Conservation (phyloP, 164 flowering plant genomes). For the Stephania yunnanensis region DNA sequence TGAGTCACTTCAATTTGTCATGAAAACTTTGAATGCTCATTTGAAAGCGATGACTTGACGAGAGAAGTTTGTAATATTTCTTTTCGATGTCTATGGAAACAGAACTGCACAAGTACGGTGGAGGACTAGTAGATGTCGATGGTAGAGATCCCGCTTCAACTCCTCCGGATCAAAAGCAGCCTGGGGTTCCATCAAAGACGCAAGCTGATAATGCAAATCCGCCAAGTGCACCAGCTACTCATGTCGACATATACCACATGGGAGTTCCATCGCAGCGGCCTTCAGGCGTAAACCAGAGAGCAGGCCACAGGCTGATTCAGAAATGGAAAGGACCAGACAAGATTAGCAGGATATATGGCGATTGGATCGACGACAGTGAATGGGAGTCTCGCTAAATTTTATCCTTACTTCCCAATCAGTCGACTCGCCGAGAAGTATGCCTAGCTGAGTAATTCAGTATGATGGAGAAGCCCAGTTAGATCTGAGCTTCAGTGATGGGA, state of each 20-base stretch:
- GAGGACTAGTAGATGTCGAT: conserved; percentile 73
- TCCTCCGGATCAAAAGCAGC: conserved; percentile 51
- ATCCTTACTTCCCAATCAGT: neutral
- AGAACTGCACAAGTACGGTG: conserved; percentile 89
- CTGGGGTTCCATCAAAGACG: conserved; percentile 35
- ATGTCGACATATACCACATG: conserved; percentile 56
- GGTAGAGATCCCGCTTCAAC: conserved; percentile 45
- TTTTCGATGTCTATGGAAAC: conserved; percentile 12
- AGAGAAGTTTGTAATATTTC: neutral
- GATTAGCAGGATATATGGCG: conserved; percentile 96
- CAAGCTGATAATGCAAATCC: conserved; percentile 34
- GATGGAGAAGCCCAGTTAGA: too few relatives aligned
- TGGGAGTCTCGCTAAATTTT: conserved; percentile 24
- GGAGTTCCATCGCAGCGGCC: conserved; percentile 74
- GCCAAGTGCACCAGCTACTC: conserved; percentile 39
- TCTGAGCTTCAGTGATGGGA: neutral
- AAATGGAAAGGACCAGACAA: conserved; percentile 99
- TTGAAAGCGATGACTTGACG: neutral
- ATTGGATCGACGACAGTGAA: conserved; percentile 93
- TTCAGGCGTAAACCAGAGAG: conserved; percentile 43
- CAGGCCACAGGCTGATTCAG: conserved; percentile 53
- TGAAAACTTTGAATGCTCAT: neutral
- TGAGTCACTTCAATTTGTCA: neutral
- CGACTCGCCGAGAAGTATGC: neutral
- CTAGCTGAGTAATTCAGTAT: neutral